Evolutionary conservation across 768 basidiomycete species (phyloP).

Genomic region (Rhodotorula sphaerocarpa): DNA sequence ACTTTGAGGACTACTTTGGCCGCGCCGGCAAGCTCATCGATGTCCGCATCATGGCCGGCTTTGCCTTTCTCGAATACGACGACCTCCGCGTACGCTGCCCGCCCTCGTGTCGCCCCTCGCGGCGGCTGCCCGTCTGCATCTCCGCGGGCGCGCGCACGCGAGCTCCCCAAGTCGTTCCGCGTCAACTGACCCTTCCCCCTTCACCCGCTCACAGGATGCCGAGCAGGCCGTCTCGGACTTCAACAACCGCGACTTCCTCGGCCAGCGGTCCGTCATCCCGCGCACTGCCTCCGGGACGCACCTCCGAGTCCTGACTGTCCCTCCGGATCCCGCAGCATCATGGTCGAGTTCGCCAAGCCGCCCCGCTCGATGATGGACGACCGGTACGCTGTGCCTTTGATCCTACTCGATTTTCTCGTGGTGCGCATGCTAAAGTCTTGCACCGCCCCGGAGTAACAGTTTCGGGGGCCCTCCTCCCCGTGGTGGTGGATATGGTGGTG

Average conservation of each 20-base stretch:
- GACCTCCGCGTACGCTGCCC: slow-evolving; percentile 54
- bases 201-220: slow-evolving; percentile 58
- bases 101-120: neutral
- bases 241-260: slow-evolving; percentile 82
- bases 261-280: slow-evolving; percentile 55
- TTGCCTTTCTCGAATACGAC: slow-evolving; percentile 96
- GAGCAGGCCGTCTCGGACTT: slow-evolving; percentile 79
- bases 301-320: too few relatives aligned
- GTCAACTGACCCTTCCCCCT: neutral
- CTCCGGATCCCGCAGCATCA: slow-evolving; percentile 76
- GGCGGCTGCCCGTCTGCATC: neutral
- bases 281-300: slow-evolving; percentile 4
- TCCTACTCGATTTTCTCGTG: neutral
- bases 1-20: slow-evolving; percentile 35
- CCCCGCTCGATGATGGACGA: slow-evolving; percentile 32
- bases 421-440: too few relatives aligned
- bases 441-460: too few relatives aligned
- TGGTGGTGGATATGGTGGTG: slow-evolving; percentile 19
- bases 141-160: too few relatives aligned
- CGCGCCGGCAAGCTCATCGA: slow-evolving; percentile 33
- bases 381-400: slow-evolving; percentile 9
- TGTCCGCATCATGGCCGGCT: slow-evolving; percentile 50
- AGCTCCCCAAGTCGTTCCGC: too few relatives aligned
- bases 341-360: slow-evolving; percentile 94
- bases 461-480: slow-evolving; percentile 3